A percentile compares a stretch with the other conserved stretches of the same genome.
phyloP scores from a whole-genome alignment of 2,329 filamentous ascomycete species.

The Fusarium napiforme region DNA sequence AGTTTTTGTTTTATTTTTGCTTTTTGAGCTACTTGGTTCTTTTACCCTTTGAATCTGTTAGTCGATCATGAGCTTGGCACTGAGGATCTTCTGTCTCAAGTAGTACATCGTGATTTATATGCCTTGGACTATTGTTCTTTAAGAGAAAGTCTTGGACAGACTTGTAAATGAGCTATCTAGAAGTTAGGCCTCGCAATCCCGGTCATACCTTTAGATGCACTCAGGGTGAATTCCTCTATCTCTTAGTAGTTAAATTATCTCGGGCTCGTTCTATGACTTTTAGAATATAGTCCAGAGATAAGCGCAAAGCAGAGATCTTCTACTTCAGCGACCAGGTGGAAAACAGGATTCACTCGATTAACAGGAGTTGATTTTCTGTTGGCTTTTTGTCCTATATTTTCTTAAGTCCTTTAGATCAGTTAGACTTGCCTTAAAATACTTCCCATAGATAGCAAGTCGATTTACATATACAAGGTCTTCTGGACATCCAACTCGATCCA shows the following conservation, averaged over 20 bases:
- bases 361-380: not conserved
- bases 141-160: too few relatives aligned
- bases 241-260: not conserved
- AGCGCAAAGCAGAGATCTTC: not conserved
- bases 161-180: too few relatives aligned
- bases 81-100: too few relatives aligned
- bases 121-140: too few relatives aligned
- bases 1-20: not conserved
- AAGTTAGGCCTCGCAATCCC: too few relatives aligned
- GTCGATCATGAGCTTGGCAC: too few relatives aligned
- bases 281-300: not conserved
- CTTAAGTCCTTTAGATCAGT: too few relatives aligned
- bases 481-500: not conserved
- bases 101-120: too few relatives aligned
- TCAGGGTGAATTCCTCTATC: not conserved
- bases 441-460: too few relatives aligned
- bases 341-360: not conserved
- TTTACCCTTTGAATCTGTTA: not conserved
- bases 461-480: too few relatives aligned
- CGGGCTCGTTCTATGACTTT: not conserved
- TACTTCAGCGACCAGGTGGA: not conserved
- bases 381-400: not conserved
- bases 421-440: too few relatives aligned
- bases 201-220: accelerated
- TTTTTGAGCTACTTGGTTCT: accelerated